Conservation (phyloP, 2,329 filamentous ascomycete genomes). For the Colletotrichum godetiae region DNA sequence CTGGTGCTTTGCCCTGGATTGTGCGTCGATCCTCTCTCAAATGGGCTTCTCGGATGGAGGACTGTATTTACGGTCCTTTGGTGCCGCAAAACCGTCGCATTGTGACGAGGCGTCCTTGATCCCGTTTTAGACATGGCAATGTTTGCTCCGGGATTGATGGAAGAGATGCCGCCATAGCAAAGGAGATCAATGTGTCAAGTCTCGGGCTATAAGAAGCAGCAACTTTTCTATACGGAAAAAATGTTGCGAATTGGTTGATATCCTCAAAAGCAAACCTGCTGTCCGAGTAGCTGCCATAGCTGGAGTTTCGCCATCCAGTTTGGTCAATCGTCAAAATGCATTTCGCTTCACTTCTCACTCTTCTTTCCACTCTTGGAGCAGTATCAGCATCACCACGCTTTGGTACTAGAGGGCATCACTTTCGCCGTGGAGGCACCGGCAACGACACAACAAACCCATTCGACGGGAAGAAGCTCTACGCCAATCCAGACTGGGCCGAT, state of each 20-base stretch:
- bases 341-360: conserved; percentile 29
- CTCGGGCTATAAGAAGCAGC: neutral
- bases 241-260: neutral
- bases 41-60: conserved; percentile 3
- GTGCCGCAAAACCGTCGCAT: neutral
- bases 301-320: neutral
- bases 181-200: no score
- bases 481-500: conserved; percentile 54
- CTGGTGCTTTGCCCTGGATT: neutral
- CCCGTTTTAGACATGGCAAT: conserved; percentile 22
- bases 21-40: conserved; percentile 3
- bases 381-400: conserved; percentile 34
- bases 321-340: conserved; percentile 16
- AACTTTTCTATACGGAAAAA: neutral
- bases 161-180: neutral
- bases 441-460: conserved; percentile 53
- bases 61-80: neutral
- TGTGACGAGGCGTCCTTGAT: conserved; percentile 7
- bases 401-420: conserved; percentile 13
- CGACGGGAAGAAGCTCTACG: conserved; percentile 58
- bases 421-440: neutral
- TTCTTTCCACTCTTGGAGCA: conserved; percentile 29
- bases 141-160: neutral
- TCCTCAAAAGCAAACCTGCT: neutral
- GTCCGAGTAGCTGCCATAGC: neutral